Percentiles rank a stretch among this genome's conserved stretches.
These are phyloP conservation scores for Linum tenue DNA, from an alignment of 345 rosid species.

Conservation along the genomic window DNA sequence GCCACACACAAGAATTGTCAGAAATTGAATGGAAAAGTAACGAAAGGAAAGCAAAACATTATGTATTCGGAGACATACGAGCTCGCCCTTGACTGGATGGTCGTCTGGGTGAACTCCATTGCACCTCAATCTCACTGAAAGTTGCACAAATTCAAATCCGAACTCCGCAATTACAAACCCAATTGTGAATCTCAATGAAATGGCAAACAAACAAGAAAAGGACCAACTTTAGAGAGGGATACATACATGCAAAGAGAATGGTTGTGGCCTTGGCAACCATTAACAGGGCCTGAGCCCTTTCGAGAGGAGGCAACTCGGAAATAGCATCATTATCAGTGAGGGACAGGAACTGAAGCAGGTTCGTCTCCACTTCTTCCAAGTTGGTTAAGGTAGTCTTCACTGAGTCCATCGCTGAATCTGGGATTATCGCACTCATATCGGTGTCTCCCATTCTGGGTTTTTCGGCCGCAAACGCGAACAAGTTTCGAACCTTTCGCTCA, in stretches of 20 bases:
- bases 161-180: background rate
- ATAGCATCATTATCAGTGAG: slow-evolving; percentile 53
- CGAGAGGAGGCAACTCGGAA: slow-evolving; percentile 53
- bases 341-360: slow-evolving; percentile 47
- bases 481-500: background rate
- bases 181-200: background rate
- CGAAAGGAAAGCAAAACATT: background rate
- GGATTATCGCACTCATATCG: slow-evolving; percentile 25
- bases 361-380: slow-evolving; percentile 39
- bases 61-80: slow-evolving; percentile 36
- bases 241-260: slow-evolving; percentile 46
- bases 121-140: slow-evolving; percentile 78
- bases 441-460: background rate
- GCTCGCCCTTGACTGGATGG: slow-evolving; percentile 81
- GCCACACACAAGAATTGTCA: slow-evolving; percentile 5
- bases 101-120: slow-evolving; percentile 67
- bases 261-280: slow-evolving; percentile 67
- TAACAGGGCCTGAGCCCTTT: slow-evolving; percentile 56
- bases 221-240: background rate
- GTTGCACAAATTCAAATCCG: background rate
- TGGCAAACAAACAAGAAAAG: background rate
- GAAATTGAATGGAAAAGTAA: slow-evolving; percentile 3
- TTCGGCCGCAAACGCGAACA: background rate
- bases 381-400: slow-evolving; percentile 42
- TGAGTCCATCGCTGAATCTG: slow-evolving; percentile 54